Evolutionary conservation across 805 yeast genomes (phyloP), one percentile per base, ranked within the genome.

Genomic region (Kazachstania taianensis): DNA sequence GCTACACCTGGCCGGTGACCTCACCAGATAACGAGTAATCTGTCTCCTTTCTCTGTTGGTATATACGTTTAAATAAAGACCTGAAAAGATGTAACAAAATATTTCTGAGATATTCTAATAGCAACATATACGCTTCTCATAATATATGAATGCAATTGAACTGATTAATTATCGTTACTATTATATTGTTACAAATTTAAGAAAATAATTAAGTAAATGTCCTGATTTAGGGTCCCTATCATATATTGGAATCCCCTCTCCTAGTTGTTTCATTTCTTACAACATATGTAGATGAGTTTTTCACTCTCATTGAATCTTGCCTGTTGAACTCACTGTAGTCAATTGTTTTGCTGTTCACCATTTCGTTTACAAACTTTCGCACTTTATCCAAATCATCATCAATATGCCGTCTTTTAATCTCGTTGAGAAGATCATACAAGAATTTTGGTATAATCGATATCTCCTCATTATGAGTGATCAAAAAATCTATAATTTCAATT

Each of bases 1-100:
- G 70, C 40, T 87, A 87, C 65, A 82, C 81, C 57, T 87, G 96
- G 96, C 96, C 96, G 26, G 74, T 81, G 46, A 77, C 86, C 17
- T 73, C 73, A 28, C 70, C 70, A n/a, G 47, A 25, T 6, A 5
- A 22, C 15, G 30, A 26, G 17, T 12, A n/a, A n/a, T 22, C 25
- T 22, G 25, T 22, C 25, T 22, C 12, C 13, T 8, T 7, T 7
- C 10, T 27, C 10, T 27, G 13, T 27, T 27, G 6, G 29, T 14
- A 27, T 17, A 6, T 17, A 27, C 15, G 13, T 27, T 27, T 14
- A 14, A 27, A 27, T n/a, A 23, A 10, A 23, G 26, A 23, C n/a
- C 10, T n/a, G n/a, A 23, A 23, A 23, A 23, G n/a, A n/a, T n/a
- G n/a, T n/a, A n/a, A n/a, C n/a, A n/a, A n/a, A n/a, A n/a, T n/a